Evolutionary conservation across 257 asterid species (phyloP).

Genomic region (Solanum piurae): DNA sequence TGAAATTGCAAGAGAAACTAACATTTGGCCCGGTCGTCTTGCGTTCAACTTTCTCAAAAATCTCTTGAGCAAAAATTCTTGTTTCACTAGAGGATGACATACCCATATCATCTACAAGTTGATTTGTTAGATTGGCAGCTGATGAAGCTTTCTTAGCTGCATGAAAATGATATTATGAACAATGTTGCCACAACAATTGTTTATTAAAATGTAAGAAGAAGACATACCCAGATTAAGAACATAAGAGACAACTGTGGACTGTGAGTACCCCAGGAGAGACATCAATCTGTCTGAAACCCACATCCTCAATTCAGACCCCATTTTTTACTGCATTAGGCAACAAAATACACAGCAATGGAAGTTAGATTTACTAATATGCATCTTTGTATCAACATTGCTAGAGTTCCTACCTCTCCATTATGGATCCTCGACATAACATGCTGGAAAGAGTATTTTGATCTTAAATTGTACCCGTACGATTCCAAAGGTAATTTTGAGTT

Average conservation of each 20-base stretch:
- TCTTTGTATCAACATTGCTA: background rate
- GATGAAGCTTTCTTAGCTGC: constrained; percentile 87
- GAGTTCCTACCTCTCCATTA: background rate
- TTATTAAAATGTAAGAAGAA: background rate
- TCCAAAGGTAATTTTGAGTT: background rate
- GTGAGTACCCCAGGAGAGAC: constrained; percentile 68
- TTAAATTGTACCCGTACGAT: background rate
- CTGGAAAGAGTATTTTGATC: background rate
- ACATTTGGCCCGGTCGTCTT: constrained; percentile 69
- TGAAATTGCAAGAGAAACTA: constrained; percentile 14
- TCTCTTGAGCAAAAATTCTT: constrained; percentile 50
- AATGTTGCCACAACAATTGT: background rate
- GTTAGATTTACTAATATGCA: background rate
- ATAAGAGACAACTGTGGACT: constrained; percentile 53
- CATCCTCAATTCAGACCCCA: constrained; percentile 55
- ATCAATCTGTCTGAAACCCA: constrained; percentile 82
- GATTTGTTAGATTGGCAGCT: constrained; percentile 55
- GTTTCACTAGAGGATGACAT: constrained; percentile 54
- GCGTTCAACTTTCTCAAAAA: constrained; percentile 66
- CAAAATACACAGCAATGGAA: background rate
- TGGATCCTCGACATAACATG: background rate
- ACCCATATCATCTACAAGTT: constrained; percentile 53
- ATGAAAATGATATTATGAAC: background rate
- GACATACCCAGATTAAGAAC: constrained; percentile 50
- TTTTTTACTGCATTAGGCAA: constrained; percentile 23